These are phyloP conservation scores for Camelina laxa DNA, from an alignment of 345 rosid species.

Conservation along the genomic window DNA sequence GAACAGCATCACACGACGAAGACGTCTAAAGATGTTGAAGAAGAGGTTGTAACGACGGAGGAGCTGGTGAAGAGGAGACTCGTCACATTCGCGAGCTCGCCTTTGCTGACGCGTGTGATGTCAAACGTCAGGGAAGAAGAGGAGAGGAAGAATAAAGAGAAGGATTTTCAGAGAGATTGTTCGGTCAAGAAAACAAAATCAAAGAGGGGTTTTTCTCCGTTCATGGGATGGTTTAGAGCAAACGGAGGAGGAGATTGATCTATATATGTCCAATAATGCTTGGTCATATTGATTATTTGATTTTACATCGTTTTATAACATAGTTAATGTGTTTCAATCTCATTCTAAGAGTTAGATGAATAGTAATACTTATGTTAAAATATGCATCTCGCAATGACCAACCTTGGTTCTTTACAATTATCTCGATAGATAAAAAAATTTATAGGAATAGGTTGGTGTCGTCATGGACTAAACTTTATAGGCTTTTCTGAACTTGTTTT, in stretches of 20 bases:
- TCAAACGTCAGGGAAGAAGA: conserved; percentile 31
- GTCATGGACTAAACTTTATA: too few species aligned
- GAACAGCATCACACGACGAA: conserved; percentile 47
- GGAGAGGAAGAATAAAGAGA: conserved; percentile 33
- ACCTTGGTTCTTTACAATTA: neutral
- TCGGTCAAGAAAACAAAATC: conserved; percentile 44
- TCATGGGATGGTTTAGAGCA: conserved; percentile 55
- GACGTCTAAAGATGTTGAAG: conserved; percentile 44
- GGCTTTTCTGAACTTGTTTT: too few species aligned
- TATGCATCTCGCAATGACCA: neutral
- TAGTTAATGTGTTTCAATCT: conserved; percentile 1
- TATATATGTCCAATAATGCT: neutral
- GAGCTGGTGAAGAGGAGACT: conserved; percentile 60
- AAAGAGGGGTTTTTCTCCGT: conserved; percentile 49
- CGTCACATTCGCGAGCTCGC: conserved; percentile 71
- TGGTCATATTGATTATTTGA: neutral
- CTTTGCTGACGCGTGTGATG: conserved; percentile 54
- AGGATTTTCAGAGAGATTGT: conserved; percentile 39
- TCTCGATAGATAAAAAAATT: neutral
- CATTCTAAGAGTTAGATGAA: neutral
- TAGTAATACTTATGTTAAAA: neutral
- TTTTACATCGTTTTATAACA: neutral
- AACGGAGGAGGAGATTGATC: conserved; percentile 3
- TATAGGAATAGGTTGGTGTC: too few species aligned
- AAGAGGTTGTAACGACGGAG: conserved; percentile 33